phyloP scores from a whole-genome alignment of 1,284 basidiomycete genomes.

The Malassezia nana region DNA sequence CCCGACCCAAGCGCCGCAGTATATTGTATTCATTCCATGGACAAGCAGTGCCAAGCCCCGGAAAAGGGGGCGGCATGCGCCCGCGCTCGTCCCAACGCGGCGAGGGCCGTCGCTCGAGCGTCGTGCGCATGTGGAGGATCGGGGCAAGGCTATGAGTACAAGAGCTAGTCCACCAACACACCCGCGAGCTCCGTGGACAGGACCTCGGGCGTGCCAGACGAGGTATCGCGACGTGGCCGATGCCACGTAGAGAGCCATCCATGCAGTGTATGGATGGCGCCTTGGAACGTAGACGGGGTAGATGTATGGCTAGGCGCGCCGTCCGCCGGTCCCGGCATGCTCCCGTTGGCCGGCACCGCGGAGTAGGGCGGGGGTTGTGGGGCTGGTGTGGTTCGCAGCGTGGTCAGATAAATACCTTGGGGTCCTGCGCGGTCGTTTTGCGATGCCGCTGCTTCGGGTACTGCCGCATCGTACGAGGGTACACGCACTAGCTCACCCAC shows the following conservation, averaged over 20 bases:
- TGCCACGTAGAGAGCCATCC: constrained; percentile 1
- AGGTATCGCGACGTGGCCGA: constrained; percentile 1
- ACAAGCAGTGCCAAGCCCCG: neutral
- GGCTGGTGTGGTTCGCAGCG: neutral
- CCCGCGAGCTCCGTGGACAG: constrained; percentile 12
- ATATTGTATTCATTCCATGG: constrained; percentile 63
- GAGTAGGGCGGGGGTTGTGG: constrained; percentile 4
- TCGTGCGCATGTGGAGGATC: constrained; percentile 3
- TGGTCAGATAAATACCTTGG: neutral
- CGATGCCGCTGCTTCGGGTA: neutral
- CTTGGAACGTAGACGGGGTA: neutral
- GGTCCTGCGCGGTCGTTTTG: neutral
- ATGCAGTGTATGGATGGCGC: neutral
- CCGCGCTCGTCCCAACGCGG: constrained; percentile 3
- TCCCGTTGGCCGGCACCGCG: neutral
- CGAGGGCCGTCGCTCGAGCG: constrained; percentile 1
- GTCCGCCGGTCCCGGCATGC: neutral
- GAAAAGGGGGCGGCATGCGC: constrained; percentile 2
- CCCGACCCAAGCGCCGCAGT: constrained; percentile 90
- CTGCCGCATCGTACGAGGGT: constrained; percentile 4
- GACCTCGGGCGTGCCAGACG: neutral
- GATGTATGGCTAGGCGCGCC: neutral
- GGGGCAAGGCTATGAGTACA: neutral
- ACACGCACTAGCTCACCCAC: constrained; percentile 4
- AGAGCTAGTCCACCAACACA: constrained; percentile 5